Evolutionary conservation across 2,329 filamentous ascomycete species (phyloP).

Genomic region (Hymenoscyphus salicellus): DNA sequence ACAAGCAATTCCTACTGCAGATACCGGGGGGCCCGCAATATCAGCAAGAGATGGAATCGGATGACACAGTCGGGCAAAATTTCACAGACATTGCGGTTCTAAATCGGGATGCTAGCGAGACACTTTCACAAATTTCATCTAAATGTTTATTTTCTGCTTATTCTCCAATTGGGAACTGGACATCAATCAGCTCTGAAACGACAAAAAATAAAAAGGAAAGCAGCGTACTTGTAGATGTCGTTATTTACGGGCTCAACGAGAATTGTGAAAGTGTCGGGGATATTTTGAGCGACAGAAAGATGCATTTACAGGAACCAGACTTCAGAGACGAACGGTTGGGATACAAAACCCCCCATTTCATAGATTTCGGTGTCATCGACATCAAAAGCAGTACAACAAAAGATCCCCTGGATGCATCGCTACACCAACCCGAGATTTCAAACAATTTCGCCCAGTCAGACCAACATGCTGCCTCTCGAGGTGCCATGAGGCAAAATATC

Average conservation of each 20-base stretch:
- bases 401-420: too few species aligned
- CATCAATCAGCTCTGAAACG: too few species aligned
- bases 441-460: too few species aligned
- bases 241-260: not conserved
- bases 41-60: not conserved
- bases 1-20: too few species aligned
- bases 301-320: not conserved
- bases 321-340: not conserved
- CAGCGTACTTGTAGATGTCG: not conserved
- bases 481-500: too few species aligned
- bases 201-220: not conserved
- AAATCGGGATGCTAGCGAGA: not conserved
- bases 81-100: not conserved
- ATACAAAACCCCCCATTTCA: not conserved
- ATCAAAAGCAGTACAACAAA: not conserved
- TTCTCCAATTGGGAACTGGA: not conserved
- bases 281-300: not conserved
- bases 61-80: too few species aligned
- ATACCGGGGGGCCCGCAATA: not conserved
- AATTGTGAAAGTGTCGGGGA: not conserved
- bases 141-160: not conserved
- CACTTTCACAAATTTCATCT: not conserved
- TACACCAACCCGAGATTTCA: too few species aligned
- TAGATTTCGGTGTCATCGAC: not conserved
- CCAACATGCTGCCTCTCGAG: too few species aligned